These are phyloP conservation scores for Aspergillus fumigatus DNA, from an alignment of 2,329 filamentous ascomycete species.

Conservation along the genomic window DNA sequence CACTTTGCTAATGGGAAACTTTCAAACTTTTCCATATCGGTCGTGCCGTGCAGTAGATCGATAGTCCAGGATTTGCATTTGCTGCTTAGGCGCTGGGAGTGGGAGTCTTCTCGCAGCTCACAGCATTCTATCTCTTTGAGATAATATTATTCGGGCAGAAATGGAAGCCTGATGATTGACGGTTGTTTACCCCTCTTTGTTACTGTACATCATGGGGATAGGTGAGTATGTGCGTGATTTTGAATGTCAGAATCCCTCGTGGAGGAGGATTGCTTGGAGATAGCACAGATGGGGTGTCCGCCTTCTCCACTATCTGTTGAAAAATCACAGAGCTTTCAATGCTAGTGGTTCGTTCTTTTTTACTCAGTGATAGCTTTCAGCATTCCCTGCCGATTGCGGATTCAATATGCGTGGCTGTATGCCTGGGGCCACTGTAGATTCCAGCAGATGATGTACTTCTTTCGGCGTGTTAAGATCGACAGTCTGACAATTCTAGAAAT, in stretches of 20 bases:
- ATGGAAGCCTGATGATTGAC: background rate
- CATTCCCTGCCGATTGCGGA: too few relatives aligned
- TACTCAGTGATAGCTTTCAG: too few relatives aligned
- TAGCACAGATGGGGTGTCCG: too few relatives aligned
- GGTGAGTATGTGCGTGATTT: background rate
- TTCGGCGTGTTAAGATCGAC: background rate
- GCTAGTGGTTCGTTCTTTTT: too few relatives aligned
- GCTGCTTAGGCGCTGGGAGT: background rate
- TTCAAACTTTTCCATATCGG: background rate
- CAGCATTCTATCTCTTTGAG: background rate
- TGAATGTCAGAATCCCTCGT: background rate
- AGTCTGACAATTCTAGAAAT: background rate
- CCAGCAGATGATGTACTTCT: background rate
- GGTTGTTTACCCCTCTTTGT: background rate
- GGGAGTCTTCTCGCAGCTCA: background rate
- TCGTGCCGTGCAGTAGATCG: background rate
- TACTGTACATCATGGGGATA: background rate
- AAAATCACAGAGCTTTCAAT: background rate
- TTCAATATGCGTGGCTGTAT: background rate
- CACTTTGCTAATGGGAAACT: background rate
- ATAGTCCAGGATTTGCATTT: background rate
- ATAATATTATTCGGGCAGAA: background rate
- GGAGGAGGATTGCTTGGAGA: background rate
- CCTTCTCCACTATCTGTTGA: background rate
- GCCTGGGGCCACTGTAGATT: background rate